Base-by-base conservation (phyloP, 2,329 filamentous ascomycete species). In the Chrysoporthe austroafricana region DNA sequence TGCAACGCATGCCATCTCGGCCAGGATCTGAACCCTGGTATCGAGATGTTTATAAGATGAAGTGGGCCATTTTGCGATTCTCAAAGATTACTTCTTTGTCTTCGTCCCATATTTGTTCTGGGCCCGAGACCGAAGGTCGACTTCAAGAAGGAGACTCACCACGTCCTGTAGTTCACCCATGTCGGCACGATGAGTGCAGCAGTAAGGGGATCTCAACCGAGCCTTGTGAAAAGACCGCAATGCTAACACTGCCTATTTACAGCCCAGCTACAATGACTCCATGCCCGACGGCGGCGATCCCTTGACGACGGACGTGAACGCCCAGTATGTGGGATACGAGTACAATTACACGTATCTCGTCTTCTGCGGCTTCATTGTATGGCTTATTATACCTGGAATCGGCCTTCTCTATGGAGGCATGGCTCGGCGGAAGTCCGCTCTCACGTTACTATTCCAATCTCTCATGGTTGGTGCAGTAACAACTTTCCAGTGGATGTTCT, bases 401-500 rank as follows among this genome's bases (percentile, higher is more conserved):
- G 88, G 88, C 60, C 81, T 91, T 8, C 79, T 91, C 0, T 90
- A 91, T 76, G 85, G 86, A 66, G 88, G 88, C 64, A 82, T 91
- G 39, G 84, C 87, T 5, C 83, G 87, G 44, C 81, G 87, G 71
- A 90, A 90, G 77, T 88, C 86, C 16, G 85, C 87, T 6, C 79
- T 90, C 39, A 79, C 87, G 3, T 79, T 90, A 61, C 79, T 91
- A 2, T 90, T 90, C 76, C 88, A 90, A 74, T 85, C 84, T 8
- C 78, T 90, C 44, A 83, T 88, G 76, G 83, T 89, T 50, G 80
- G 81, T 43, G 83, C 85, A 54, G 83, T 88, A 1, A 79, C 82
- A 59, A 78, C 83, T 16, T 96, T 97, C 79, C 93, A 97, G 78
- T 97, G 94, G 94, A 97, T 97, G 83, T 93, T 96, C 84, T 96